phyloP scores from a whole-genome alignment of 331 rosid genomes.

The Pyrus hybrid region DNA sequence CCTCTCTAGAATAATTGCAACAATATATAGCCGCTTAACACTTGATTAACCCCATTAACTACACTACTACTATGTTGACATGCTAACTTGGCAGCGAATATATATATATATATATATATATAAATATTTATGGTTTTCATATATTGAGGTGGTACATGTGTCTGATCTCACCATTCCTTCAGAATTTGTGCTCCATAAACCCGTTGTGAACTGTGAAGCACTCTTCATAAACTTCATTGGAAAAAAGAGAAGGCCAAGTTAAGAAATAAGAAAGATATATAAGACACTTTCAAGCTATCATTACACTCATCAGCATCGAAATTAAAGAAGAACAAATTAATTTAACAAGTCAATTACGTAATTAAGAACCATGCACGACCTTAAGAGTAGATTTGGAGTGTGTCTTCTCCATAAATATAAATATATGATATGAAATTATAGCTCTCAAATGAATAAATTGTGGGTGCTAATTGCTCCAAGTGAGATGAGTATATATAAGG shows the following conservation, averaged over 20 bases:
- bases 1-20: neutral
- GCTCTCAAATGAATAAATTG: neutral
- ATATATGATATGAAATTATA: neutral
- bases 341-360: neutral
- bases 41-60: neutral
- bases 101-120: neutral
- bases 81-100: neutral
- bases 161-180: conserved; percentile 64
- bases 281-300: neutral
- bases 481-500: conserved; percentile 14
- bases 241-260: neutral
- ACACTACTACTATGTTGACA: neutral
- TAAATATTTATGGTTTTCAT: neutral
- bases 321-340: neutral
- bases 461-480: neutral
- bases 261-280: neutral
- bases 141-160: neutral
- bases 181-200: conserved; percentile 54
- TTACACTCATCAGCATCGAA: neutral
- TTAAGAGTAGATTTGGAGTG: conserved; percentile 51
- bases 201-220: conserved; percentile 42
- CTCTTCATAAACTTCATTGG: conserved; percentile 44
- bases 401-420: conserved; percentile 46
- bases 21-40: neutral
- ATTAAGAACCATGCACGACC: conserved; percentile 26